A percentile compares a stretch with the other conserved stretches of the same genome.
Conservation (phyloP, 805 yeast genomes). For the Metschnikowia colocasiae region DNA sequence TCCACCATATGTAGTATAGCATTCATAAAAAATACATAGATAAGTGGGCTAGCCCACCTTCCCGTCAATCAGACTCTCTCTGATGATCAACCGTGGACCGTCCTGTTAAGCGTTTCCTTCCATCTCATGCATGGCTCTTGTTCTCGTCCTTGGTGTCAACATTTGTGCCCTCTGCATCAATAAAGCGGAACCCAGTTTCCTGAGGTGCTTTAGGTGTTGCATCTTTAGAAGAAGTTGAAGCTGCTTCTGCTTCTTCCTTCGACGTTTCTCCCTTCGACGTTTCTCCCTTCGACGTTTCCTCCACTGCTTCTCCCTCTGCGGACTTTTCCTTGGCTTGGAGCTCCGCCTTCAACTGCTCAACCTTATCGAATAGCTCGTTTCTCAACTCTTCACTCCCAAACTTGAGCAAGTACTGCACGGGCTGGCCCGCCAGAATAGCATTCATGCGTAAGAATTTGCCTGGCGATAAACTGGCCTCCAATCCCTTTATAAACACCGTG, state of each 20-base stretch:
- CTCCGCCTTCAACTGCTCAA: constrained; percentile 33
- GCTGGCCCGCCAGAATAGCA: constrained; percentile 61
- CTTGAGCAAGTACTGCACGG: constrained; percentile 80
- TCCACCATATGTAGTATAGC: constrained; percentile 86
- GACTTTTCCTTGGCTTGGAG: not conserved
- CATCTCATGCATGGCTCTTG: not conserved
- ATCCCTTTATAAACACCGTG: constrained; percentile 68
- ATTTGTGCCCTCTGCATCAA: not conserved
- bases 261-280: not conserved
- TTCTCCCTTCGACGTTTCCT: not conserved
- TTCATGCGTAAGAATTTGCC: constrained; percentile 80
- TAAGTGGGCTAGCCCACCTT: not conserved
- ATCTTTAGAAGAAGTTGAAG: not conserved
- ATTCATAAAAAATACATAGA: constrained; percentile 42
- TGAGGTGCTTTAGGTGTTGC: not conserved
- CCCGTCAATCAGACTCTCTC: not conserved
- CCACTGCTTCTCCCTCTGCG: not conserved
- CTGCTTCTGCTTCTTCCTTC: not conserved
- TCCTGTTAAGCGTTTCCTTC: not conserved
- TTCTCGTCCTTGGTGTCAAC: not conserved
- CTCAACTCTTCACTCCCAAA: constrained; percentile 62
- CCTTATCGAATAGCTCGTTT: constrained; percentile 51
- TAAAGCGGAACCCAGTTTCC: constrained; percentile 11
- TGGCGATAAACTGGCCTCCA: constrained; percentile 78
- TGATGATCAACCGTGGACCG: not conserved